Base-by-base conservation (phyloP, 169 alveolate species). In the Hepatocystis sp. region DNA sequence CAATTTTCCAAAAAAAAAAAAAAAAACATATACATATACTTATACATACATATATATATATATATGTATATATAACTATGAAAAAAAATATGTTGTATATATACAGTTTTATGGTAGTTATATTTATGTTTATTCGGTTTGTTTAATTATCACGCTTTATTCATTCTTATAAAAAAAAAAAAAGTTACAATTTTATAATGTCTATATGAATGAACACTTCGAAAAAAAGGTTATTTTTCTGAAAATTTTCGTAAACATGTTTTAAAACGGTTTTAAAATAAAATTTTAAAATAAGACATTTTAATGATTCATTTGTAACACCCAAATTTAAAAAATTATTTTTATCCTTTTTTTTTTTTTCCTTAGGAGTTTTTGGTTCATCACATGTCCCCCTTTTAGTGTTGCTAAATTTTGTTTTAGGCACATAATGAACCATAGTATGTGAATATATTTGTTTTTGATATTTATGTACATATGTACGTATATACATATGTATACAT, bases 361-460 rank as follows among this genome's bases (percentile, higher is more conserved):
- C 47, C 5, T 44, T 42, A 23, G 13, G 32, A 58, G 21, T 51
- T 51, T 23, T 49, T 17, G 56, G 76, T 13, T 13, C 53, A 36
- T 44, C 61, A 36, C 88, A 76, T 49, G 56, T 58, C 47, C 55
- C 28, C 53, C 88, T 60, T 58, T 76, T 76, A n/a, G 88, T 76
- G 53, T 76, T 76, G 56, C 34, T 76, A 44, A 58, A 44, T 46
- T 76, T 76, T 30, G 56, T 76, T 30, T 17, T 76, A 46, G 56
- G 58, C 28, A 58, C 58, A 58, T 76, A 58, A 44, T 27, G 58
- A 19, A 58, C 10, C 88, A 76, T 76, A n/a, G n/a, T n/a, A n/a
- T n/a, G n/a, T n/a, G n/a, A n/a, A n/a, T n/a, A n/a, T n/a, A n/a
- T n/a, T n/a, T n/a, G n/a, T n/a, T n/a, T n/a, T n/a, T n/a, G n/a